Evolutionary conservation across 169 alveolate species (phyloP), one percentile per base, ranked within the genome.

Genomic region (Eimeria sp.): DNA sequence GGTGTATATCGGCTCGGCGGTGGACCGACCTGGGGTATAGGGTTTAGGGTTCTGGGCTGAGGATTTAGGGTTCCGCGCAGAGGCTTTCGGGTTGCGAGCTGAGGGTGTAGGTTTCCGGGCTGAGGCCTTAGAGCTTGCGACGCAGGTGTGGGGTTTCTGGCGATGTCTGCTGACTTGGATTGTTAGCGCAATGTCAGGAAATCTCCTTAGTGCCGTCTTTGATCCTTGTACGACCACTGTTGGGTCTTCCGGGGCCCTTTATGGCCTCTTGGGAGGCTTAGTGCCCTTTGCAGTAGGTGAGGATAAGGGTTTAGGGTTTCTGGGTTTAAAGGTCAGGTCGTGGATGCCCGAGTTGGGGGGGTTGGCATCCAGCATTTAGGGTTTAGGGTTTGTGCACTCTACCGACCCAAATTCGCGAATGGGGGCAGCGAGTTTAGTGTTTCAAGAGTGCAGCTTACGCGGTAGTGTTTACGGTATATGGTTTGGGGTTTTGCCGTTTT

Each of bases 171-270:
- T 97, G 4, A 91, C 98, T 13, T 98, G 97, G 80, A 58, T 98
- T 80, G 82, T 97, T 27, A 96, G 98, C 63, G 99, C 98, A 10
- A 86, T 98, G 9, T 97, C 98, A 4, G 99, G 99, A 0, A 98
- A 98, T 87, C 96, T 98, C 25, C 88, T 97, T 14, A 97, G 98
- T n/a, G 98, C 99, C 7, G 98, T 98, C 43, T 87, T 97, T 61
- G 98, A 98, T 47, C 99, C 99, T 1, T 98, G 99, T 89, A 97
- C 98, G 76, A 92, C 96, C 11, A 98, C 99, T 3, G 98, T 98
- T 45, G 99, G 99, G 22, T 98, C 99, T 3, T 98, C 99, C 0
- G 99, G 99, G 27, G 98, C 99, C 2, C 95, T 98, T 67, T 98
- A 97, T 92, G 99, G 99, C 18, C 97, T 98, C 18, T 95, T 98